Evolutionary conservation across 345 rosid species (phyloP), one percentile per base, ranked within the genome.

Genomic region (Eucalyptus regnans): DNA sequence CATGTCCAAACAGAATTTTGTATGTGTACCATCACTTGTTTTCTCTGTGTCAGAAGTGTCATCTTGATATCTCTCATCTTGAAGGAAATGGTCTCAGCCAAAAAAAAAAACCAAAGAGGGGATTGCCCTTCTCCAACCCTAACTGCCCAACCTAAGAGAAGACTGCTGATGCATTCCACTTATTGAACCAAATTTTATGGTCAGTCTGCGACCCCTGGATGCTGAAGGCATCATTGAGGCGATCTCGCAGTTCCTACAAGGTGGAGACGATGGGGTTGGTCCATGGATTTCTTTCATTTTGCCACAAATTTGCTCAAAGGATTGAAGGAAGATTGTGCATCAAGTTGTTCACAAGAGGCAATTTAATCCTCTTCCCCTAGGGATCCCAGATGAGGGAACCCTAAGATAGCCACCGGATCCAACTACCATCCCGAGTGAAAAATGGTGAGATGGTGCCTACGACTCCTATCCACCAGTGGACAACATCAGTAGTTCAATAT

Each of bases 231-330:
- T 76, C 14, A 4, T 10, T 76, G 83, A 20, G 80, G 48, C 41
- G 46, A 76, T 41, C 83, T 76, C 29, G 5, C 7, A 37, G 46
- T 18, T 37, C 48, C 27, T 76, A 76, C 29, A 4, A 22, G 83
- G 83, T 76, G 95, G 94, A 22, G 96, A 92, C 23, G 95, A 91
- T 31, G 99, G 97, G 87, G 95, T 92, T 54, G 93, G 88, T 90
- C 99, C 98, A 86, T 22, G 95, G 90, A 97, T 93, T 90, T 93
- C 92, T 96, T 97, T 86, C 92, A 91, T 88, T 98, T 96, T 90
- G 94, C 96, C 96, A 94, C 98, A 96, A 96, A 91, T n/a, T 71
- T 58, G n/a, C n/a, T 33, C 71, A 56, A 86, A 52, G 31, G 31
- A 33, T 31, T 48, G 56, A 85, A 85, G 33, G 41, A 85, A 85